Conservation (phyloP, 768 basidiomycete species). For the Polyporus arcularius region DNA sequence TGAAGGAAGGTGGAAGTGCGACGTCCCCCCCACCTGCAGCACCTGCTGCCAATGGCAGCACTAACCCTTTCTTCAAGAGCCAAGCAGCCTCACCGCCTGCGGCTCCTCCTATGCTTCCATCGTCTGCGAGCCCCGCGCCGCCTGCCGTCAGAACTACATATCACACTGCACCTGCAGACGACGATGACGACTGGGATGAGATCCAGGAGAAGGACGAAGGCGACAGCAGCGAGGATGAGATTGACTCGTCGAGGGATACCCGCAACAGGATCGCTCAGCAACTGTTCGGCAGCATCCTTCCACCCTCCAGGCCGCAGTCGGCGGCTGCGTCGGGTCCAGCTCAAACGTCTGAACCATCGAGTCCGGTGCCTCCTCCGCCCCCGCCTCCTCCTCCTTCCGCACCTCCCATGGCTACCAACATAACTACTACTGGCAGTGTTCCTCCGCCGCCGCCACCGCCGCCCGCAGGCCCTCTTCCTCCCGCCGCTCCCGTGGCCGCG, state of each 20-base stretch:
- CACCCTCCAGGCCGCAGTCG: constrained; percentile 55
- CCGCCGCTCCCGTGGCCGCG: constrained; percentile 33
- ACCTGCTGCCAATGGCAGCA: constrained; percentile 44
- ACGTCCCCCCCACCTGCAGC: constrained; percentile 36
- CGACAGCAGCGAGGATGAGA: constrained; percentile 80
- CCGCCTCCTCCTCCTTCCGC: constrained; percentile 42
- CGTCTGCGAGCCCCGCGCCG: constrained; percentile 54
- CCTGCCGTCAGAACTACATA: constrained; percentile 57
- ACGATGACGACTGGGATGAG: constrained; percentile 86
- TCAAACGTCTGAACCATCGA: constrained; percentile 24
- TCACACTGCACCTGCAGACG: constrained; percentile 57
- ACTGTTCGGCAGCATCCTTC: constrained; percentile 75
- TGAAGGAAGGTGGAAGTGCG: constrained; percentile 47
- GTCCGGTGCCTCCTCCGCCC: constrained; percentile 39
- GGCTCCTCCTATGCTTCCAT: constrained; percentile 37
- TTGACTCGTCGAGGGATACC: constrained; percentile 60
- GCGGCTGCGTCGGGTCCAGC: constrained; percentile 38
- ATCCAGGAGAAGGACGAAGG: constrained; percentile 69
- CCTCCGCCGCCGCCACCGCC: constrained; percentile 36
- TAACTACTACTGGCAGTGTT: constrained; percentile 28
- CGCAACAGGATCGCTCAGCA: constrained; percentile 75
- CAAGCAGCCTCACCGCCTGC: constrained; percentile 44
- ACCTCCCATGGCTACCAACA: constrained; percentile 30
- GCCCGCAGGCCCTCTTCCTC: constrained; percentile 33
- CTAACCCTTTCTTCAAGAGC: constrained; percentile 76